Percentiles rank a stretch among this genome's conserved stretches.
phyloP scores from a whole-genome alignment of 306 rosid species.

The Lotus japonicus region DNA sequence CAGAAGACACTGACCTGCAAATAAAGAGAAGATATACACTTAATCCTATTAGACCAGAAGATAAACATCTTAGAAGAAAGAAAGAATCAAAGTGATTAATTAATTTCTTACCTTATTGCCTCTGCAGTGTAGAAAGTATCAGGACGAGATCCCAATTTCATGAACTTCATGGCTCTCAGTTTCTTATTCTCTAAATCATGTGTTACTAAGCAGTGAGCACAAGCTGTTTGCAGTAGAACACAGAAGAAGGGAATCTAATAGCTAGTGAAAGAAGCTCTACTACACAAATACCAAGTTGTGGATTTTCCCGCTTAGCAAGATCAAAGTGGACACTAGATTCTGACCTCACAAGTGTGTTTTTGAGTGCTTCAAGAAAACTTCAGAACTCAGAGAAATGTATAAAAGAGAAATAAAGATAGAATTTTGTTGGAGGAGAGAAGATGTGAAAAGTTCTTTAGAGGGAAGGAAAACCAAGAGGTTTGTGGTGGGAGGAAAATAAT shows the following conservation, averaged over 20 bases:
- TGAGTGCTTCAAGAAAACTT: slow-evolving; percentile 29
- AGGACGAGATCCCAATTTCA: slow-evolving; percentile 98
- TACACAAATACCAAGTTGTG: slow-evolving; percentile 32
- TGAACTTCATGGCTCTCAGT: slow-evolving; percentile 80
- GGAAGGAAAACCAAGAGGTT: slow-evolving; percentile 44
- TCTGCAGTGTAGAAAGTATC: slow-evolving; percentile 84
- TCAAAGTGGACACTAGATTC: slow-evolving; percentile 27
- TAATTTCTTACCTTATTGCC: slow-evolving; percentile 55
- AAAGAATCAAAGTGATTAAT: not conserved
- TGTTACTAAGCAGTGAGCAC: not conserved
- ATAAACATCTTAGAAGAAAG: slow-evolving; percentile 1
- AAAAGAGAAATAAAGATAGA: slow-evolving; percentile 14
- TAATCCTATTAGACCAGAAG: not conserved
- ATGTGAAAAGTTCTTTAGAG: slow-evolving; percentile 40
- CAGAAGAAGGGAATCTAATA: slow-evolving; percentile 26
- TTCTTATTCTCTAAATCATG: slow-evolving; percentile 28
- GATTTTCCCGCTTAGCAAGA: slow-evolving; percentile 28
- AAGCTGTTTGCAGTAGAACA: slow-evolving; percentile 21
- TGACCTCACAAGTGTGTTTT: slow-evolving; percentile 26
- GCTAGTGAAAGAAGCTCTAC: slow-evolving; percentile 23
- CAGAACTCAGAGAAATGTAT: slow-evolving; percentile 18
- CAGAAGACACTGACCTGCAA: slow-evolving; percentile 90
- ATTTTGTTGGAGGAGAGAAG: slow-evolving; percentile 50
- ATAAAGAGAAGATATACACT: not conserved
- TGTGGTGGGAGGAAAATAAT: slow-evolving; percentile 40